phyloP scores from a whole-genome alignment of 2,329 filamentous ascomycete genomes.

The Nemania abortiva region DNA sequence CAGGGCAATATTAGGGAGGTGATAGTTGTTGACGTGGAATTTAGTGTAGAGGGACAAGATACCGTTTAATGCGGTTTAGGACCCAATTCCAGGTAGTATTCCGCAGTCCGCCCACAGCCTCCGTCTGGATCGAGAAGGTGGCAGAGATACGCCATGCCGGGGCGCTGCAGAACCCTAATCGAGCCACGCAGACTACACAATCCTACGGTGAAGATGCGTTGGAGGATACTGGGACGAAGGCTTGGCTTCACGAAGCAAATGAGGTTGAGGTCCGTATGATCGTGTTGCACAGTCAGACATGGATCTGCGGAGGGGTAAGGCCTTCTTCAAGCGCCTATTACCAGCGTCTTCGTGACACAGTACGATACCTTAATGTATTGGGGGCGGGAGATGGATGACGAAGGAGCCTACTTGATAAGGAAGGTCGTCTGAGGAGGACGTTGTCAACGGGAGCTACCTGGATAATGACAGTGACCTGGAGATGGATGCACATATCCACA shows the following conservation, averaged over 20 bases:
- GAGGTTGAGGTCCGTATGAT: conserved; percentile 36
- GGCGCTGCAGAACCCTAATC: conserved; percentile 30
- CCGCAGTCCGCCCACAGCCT: conserved; percentile 44
- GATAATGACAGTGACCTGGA: background rate
- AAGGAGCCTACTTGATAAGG: conserved; percentile 42
- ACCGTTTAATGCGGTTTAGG: conserved; percentile 26
- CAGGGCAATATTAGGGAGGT: conserved; percentile 19
- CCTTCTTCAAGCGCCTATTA: conserved; percentile 11
- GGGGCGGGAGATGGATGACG: conserved; percentile 1
- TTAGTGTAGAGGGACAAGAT: conserved; percentile 10
- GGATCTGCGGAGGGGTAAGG: conserved; percentile 19
- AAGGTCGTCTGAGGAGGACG: conserved; percentile 40
- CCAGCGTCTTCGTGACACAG: background rate
- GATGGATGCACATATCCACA: background rate
- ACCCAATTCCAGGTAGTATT: conserved; percentile 42
- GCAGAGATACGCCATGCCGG: conserved; percentile 25
- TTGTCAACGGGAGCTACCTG: conserved; percentile 8
- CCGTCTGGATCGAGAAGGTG: conserved; percentile 47
- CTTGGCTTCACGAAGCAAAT: background rate
- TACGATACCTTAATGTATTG: conserved; percentile 4
- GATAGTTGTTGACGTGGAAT: conserved; percentile 9
- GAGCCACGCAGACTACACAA: conserved; percentile 22
- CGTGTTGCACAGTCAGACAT: background rate
- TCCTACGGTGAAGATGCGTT: background rate
- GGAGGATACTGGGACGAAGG: background rate